Base-by-base conservation (phyloP, 192 early-diverging fungal genomes). In the Backusella tuberculispora region DNA sequence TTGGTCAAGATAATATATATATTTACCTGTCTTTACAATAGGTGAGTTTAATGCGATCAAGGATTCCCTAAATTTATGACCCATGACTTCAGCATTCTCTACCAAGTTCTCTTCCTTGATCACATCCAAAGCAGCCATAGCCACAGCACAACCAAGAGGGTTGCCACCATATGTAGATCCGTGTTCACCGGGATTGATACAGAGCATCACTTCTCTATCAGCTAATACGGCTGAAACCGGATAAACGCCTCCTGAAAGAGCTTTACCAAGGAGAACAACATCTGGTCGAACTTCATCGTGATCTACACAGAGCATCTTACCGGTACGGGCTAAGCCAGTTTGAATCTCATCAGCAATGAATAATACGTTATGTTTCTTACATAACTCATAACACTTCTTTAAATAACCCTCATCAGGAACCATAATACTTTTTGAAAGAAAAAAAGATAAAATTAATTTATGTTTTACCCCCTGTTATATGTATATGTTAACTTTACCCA, bases 321-420 rank as follows among this genome's bases (percentile, higher is more conserved):
- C 97, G 12, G 96, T 98, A 74, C 98, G 92, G 5, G 86, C 96
- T 26, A 99, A 86, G 67, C 98, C 98, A 8, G 98, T 97, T 84
- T 99, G 98, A 80, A 99, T 96, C 84, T 99, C 98, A 81, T 99
- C 98, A 65, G 94, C 96, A 79, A 99, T 98, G 71, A 99, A 93
- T 73, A 99, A 85, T 37, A 98, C 96, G 76, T 98, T 98, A 88
- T 99, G 92, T 85, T 97, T 93, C 78, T 95, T 93, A 92, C 98
- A 99, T 60, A 99, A 89, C 24, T 92, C 94, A 76, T 93, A 91
- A 79, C 91, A 92, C 68, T 88, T 89, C 79, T 87, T 88, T 45
- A 99, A 84, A 86, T 99, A 99, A 14, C 96, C 96, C 1, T 92
- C 87, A 77, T 95, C 95, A 38, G 98, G 98, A 12, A 99, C 93